Percentiles rank a stretch among this genome's conserved stretches.
phyloP scores from a whole-genome alignment of 345 rosid species.

The Syzygium aqueum region DNA sequence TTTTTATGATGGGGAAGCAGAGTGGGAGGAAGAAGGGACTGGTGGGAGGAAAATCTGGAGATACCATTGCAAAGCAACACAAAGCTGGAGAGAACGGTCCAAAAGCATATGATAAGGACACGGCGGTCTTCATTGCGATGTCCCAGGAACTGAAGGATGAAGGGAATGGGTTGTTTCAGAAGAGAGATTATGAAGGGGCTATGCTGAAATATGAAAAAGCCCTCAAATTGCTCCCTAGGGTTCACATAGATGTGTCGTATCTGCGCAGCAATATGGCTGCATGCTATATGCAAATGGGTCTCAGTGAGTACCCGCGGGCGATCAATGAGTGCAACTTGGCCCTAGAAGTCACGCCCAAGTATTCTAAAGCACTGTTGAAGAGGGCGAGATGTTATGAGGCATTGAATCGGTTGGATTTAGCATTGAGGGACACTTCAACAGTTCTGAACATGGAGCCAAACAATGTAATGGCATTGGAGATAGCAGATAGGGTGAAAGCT shows the following conservation, averaged over 20 bases:
- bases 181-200: constrained; percentile 67
- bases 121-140: constrained; percentile 38
- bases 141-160: constrained; percentile 72
- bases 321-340: constrained; percentile 74
- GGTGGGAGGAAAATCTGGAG: constrained; percentile 21
- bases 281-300: constrained; percentile 85
- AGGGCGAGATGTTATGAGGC: constrained; percentile 90
- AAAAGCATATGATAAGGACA: constrained; percentile 35
- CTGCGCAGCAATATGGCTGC: constrained; percentile 78
- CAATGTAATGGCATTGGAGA: constrained; percentile 66
- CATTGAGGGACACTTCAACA: constrained; percentile 53
- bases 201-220: constrained; percentile 72
- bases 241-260: constrained; percentile 51
- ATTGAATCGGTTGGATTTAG: constrained; percentile 70
- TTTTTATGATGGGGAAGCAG: constrained; percentile 36
- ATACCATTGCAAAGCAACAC: constrained; percentile 16
- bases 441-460: constrained; percentile 65
- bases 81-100: constrained; percentile 21
- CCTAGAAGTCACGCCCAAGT: constrained; percentile 53
- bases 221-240: constrained; percentile 62
- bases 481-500: constrained; percentile 54
- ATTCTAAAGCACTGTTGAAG: constrained; percentile 67
- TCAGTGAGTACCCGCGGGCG: constrained; percentile 63
- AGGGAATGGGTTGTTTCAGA: constrained; percentile 78
- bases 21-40: constrained; percentile 33